phyloP scores from a whole-genome alignment of 108 stramenopile species.

The Conticribra guillardii region DNA sequence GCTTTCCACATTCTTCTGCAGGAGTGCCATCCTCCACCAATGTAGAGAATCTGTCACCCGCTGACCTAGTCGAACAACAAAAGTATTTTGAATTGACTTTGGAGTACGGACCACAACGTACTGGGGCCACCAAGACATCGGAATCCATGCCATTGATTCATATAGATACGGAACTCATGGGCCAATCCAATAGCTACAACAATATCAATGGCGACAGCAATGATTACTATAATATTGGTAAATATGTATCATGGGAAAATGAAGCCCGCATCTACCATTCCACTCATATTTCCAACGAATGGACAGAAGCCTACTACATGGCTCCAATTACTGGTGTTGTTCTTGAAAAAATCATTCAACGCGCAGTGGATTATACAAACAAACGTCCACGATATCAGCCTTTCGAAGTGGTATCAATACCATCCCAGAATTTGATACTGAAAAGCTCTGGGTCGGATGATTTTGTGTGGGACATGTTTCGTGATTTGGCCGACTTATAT shows the following conservation, averaged over 20 bases:
- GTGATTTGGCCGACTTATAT: slow-evolving; percentile 67
- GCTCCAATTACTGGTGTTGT: slow-evolving; percentile 83
- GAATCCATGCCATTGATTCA: slow-evolving; percentile 70
- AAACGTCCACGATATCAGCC: slow-evolving; percentile 82
- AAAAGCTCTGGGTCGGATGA: slow-evolving; percentile 68
- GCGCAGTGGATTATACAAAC: slow-evolving; percentile 64
- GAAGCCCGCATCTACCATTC: slow-evolving; percentile 70
- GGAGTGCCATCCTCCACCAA: slow-evolving; percentile 3
- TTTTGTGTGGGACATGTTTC: slow-evolving; percentile 70
- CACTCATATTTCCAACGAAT: slow-evolving; percentile 61
- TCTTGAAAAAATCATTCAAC: slow-evolving; percentile 63
- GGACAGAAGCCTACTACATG: slow-evolving; percentile 79
- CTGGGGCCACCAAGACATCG: slow-evolving; percentile 52
- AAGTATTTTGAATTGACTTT: slow-evolving; percentile 75
- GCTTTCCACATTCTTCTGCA: slow-evolving; percentile 18
- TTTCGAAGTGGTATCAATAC: slow-evolving; percentile 61
- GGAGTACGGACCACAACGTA: slow-evolving; percentile 83
- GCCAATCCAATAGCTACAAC: not conserved
- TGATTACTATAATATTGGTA: slow-evolving; percentile 13
- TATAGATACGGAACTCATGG: slow-evolving; percentile 27
- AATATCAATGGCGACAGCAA: not conserved
- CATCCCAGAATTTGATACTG: slow-evolving; percentile 46
- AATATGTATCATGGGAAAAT: slow-evolving; percentile 76
- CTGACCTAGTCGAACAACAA: slow-evolving; percentile 13
- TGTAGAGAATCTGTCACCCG: slow-evolving; percentile 1